Percentiles rank a stretch among this genome's conserved stretches.
phyloP scores from a whole-genome alignment of 1,284 basidiomycete species.

The Cryptococcus sp. region DNA sequence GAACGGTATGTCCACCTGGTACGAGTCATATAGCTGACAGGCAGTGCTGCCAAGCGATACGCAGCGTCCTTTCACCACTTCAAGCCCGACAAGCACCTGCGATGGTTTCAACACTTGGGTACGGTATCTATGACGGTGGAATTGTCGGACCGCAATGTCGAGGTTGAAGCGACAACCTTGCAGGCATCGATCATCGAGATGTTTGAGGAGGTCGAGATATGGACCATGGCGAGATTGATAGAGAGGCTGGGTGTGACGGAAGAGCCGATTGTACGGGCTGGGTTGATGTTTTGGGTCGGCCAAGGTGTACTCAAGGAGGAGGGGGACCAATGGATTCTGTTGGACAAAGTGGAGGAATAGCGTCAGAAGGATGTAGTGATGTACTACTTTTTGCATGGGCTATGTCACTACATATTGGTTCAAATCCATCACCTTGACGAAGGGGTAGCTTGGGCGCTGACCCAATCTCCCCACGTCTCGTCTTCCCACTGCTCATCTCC shows the following conservation, averaged over 20 bases:
- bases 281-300: conserved; percentile 74
- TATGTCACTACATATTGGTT: too few relatives aligned
- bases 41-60: conserved; percentile 68
- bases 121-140: conserved; percentile 71
- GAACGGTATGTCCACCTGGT: conserved; percentile 51
- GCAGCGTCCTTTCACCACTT: conserved; percentile 67
- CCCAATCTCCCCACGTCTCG: neutral
- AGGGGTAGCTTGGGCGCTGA: neutral
- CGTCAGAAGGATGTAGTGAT: too few relatives aligned
- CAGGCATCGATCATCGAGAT: conserved; percentile 85
- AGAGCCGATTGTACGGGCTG: conserved; percentile 59
- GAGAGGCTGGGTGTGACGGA: conserved; percentile 61
- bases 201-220: conserved; percentile 61
- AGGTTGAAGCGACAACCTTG: conserved; percentile 71
- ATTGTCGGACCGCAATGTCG: conserved; percentile 68
- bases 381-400: too few relatives aligned
- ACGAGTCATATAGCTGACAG: neutral
- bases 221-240: conserved; percentile 53
- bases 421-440: too few relatives aligned
- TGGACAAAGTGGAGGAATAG: conserved; percentile 58
- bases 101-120: conserved; percentile 80
- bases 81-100: conserved; percentile 83
- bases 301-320: conserved; percentile 66
- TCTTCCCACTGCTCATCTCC: neutral
- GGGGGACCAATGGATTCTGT: conserved; percentile 24